Base-by-base conservation (phyloP, 2,329 filamentous ascomycete species). In the Domatiomyces catenatus region DNA sequence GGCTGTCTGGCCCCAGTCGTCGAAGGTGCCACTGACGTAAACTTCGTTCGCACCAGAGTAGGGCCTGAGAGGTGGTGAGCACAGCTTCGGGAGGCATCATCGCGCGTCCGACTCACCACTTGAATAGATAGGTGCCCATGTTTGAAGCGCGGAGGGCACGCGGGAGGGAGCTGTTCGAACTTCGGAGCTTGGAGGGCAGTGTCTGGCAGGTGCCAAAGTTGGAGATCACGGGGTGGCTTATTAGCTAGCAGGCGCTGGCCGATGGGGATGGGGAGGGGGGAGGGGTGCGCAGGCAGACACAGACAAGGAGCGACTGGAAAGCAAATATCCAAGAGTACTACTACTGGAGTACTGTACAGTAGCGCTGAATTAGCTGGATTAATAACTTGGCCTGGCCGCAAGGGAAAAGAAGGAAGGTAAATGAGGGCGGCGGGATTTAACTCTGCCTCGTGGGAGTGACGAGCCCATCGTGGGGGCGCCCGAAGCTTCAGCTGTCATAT, bases 1-100 rank as follows among this genome's bases (percentile, higher is more conserved):
- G 66, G 90, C 79, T 51, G 80, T 87, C 75, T 92, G 90, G 59
- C 77, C 76, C 92, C 92, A 98, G 71, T 86, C 77, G 70, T 96
- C 90, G 66, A 96, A 96, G 56, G 86, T 90, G n/a, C 58, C 58
- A 0, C 92, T 98, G 45, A 98, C 88, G 66, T 84, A 90, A 67
- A 96, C 90, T 65, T 93, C 84, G 59, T 81, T 76, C 65, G 85
- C 56, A 44, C 56, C 89, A 61, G 80, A 74, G 67, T 92, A 82
- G 64, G 83, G 80, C 90, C 90, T 95, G 69, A 39, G 15, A 10
- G 15, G 32, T 44, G 8, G 44, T 39, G 28, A 36, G 24, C 42
- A n/a, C 22, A 10, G 15, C n/a, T 19, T 15, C 15, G 5, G 8
- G 7, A n/a, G 17, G 17, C 18, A 5, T 36, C 42, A 12, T 22